Percentiles rank a stretch among this genome's conserved stretches.
These are phyloP conservation scores for Lactifluus piperatus DNA, from an alignment of 768 basidiomycete genomes.

Conservation along the genomic window DNA sequence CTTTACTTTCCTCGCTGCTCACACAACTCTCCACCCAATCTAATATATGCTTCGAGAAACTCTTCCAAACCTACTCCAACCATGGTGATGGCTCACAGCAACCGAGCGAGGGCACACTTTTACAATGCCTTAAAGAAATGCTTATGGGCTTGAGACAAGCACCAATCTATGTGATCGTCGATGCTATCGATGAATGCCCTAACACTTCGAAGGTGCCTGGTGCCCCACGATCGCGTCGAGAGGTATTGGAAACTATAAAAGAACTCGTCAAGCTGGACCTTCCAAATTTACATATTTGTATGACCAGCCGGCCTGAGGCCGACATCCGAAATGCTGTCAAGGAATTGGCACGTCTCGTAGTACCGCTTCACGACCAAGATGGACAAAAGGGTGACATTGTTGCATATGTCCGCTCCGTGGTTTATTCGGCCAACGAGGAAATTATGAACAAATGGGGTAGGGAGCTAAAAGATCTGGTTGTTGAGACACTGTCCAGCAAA, in stretches of 20 bases:
- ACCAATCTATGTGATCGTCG: too few relatives aligned
- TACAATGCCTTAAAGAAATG: too few relatives aligned
- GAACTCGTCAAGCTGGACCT: not conserved
- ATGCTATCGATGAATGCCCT: too few relatives aligned
- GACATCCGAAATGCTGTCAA: not conserved
- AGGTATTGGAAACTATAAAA: not conserved
- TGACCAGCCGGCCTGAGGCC: too few relatives aligned
- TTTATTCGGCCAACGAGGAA: not conserved
- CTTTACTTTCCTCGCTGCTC: too few relatives aligned
- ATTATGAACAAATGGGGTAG: not conserved
- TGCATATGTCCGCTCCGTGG: not conserved
- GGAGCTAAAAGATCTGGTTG: not conserved
- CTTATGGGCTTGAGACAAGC: too few relatives aligned
- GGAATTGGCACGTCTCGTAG: not conserved
- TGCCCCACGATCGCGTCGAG: not conserved
- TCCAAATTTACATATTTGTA: not conserved
- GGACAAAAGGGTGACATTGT: not conserved
- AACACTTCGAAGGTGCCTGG: not conserved
- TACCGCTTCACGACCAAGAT: not conserved
- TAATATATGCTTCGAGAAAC: too few relatives aligned
- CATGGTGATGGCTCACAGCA: too few relatives aligned
- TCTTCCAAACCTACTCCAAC: too few relatives aligned
- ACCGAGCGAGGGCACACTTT: too few relatives aligned
- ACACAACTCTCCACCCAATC: too few relatives aligned
- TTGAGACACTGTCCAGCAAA: not conserved